Percentiles rank a stretch among this genome's conserved stretches.
These are phyloP conservation scores for Monilinia vaccinii-corymbosi DNA, from an alignment of 2,329 filamentous ascomycete genomes.

Conservation along the genomic window DNA sequence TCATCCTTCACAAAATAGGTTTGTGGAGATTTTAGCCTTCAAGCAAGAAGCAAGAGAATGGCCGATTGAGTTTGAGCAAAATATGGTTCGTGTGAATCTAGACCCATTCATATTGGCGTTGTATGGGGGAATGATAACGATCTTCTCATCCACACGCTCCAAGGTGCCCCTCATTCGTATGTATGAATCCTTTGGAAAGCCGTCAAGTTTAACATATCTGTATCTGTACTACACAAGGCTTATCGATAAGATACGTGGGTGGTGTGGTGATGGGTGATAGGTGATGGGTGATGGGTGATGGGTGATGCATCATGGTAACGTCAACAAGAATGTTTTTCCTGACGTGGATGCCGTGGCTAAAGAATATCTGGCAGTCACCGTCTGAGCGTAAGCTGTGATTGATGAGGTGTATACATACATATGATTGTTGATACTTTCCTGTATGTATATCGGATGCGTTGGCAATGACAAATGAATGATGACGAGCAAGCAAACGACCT, in stretches of 20 bases:
- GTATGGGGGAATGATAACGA: background rate
- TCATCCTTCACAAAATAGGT: background rate
- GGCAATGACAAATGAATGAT: background rate
- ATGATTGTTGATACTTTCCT: background rate
- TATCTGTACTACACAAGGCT: background rate
- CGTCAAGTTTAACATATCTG: too few relatives aligned
- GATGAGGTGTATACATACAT: too few relatives aligned
- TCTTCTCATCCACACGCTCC: background rate
- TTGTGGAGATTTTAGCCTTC: background rate
- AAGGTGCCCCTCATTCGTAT: background rate
- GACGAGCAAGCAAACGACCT: background rate
- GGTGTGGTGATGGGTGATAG: too few relatives aligned
- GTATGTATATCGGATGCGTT: background rate
- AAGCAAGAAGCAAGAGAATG: background rate
- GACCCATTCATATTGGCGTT: background rate
- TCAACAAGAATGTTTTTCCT: background rate
- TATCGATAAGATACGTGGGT: constrained; percentile 9
- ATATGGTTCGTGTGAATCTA: constrained; percentile 3
- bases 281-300: too few relatives aligned
- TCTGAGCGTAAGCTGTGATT: background rate
- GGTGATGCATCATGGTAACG: background rate
- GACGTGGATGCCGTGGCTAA: background rate
- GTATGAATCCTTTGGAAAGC: background rate
- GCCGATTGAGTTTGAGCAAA: background rate
- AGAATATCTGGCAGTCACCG: background rate